phyloP scores from a whole-genome alignment of 129 eudicot species.

The Tanacetum coccineum region DNA sequence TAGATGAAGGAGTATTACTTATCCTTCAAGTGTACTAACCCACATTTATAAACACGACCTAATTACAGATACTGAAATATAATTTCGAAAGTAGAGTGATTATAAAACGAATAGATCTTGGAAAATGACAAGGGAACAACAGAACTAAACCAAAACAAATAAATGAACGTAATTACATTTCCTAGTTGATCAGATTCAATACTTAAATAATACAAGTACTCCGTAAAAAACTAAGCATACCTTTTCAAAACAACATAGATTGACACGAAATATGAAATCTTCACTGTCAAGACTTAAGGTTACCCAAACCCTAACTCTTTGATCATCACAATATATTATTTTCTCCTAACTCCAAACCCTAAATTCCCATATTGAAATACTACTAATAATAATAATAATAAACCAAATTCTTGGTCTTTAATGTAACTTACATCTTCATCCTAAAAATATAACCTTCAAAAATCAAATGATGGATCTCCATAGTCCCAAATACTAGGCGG shows the following conservation, averaged over 20 bases:
- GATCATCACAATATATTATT: not conserved
- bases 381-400: not conserved
- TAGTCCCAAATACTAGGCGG: constrained; percentile 62
- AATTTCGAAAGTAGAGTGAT: too few relatives aligned
- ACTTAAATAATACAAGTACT: constrained; percentile 3
- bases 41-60: too few relatives aligned
- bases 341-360: not conserved
- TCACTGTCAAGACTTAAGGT: constrained; percentile 10
- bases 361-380: not conserved
- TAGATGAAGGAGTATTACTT: too few relatives aligned
- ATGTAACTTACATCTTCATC: not conserved
- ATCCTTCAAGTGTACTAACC: too few relatives aligned
- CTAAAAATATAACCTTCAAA: constrained; percentile 11
- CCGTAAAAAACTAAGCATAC: constrained; percentile 10
- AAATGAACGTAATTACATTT: not conserved
- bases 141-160: not conserved
- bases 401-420: not conserved
- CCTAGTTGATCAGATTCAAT: not conserved
- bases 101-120: too few relatives aligned
- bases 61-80: too few relatives aligned
- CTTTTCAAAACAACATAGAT: constrained; percentile 24
- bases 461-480: constrained; percentile 64
- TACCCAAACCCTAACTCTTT: constrained; percentile 20
- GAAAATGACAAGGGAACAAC: not conserved
- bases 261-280: constrained; percentile 26